Evolutionary conservation across 768 basidiomycete genomes (phyloP), one percentile per base, ranked within the genome.

Genomic region (Trametes villosa): DNA sequence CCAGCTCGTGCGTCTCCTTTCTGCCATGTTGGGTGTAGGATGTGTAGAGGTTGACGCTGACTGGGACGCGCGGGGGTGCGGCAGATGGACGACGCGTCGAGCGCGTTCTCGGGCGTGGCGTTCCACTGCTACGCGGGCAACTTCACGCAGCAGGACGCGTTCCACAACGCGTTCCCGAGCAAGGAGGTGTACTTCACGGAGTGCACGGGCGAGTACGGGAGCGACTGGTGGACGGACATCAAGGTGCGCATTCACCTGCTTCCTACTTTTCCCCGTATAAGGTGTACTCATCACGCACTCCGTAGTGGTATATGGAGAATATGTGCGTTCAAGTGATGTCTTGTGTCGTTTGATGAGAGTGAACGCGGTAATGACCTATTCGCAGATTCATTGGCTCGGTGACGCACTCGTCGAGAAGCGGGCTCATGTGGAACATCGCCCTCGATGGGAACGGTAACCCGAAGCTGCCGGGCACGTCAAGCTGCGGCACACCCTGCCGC

Each of bases 141-240:
- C 36, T 82, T 84, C 44, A 73, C 68, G 0, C 70, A 85, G 6
- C 88, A 90, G 68, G 78, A 82, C 46, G 67, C 70, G 2, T 91
- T 89, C 74, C 81, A 84, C 33, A 76, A 75, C 50, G 77, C 77
- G n/a, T 87, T 75, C 61, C 86, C 87, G 1, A 71, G 71, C 63
- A 88, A 88, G 76, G 83, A 80, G 77, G 74, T 83, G 11, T 80
- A 78, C 73, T 76, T 82, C 61, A 81, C 75, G 67, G 89, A 92
- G 71, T 91, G 91, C 68, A 73, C 83, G 1, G 89, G 90, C 8
- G 84, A 80, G 0, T 72, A 81, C 57, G 87, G 88, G 17, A 81
- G 82, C 8, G 87, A 91, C 68, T 92, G 89, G 90, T 93, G 90
- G 91, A 76, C 74, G 48, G 88, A 91, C 67, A 86, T 91, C 72